A percentile compares a stretch with the other conserved stretches of the same genome.
Evolutionary conservation across 768 basidiomycete species (phyloP).

Genomic region (Boletus sp.): DNA sequence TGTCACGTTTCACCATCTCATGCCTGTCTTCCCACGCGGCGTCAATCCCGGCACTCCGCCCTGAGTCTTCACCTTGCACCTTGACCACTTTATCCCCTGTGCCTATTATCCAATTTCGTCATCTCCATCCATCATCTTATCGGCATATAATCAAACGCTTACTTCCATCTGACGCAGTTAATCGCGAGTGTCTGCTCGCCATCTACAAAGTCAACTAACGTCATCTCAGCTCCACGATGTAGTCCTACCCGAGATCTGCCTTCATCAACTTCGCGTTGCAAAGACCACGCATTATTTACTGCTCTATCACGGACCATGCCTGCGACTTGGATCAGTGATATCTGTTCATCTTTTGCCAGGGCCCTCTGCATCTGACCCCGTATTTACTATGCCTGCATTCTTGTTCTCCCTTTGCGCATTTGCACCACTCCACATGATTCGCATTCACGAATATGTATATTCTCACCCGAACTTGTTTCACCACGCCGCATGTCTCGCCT

Average conservation of each 20-base stretch:
- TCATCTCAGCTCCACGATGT: conserved; percentile 30
- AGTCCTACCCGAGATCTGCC: conserved; percentile 24
- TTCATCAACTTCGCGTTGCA: conserved; percentile 16
- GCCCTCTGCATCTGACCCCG: conserved; percentile 14
- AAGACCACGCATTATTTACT: conserved; percentile 16
- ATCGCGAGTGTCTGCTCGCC: conserved; percentile 21
- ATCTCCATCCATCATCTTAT: conserved; percentile 26
- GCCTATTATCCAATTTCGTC: conserved; percentile 8
- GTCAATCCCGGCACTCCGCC: conserved; percentile 12
- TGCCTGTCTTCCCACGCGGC: conserved; percentile 50
- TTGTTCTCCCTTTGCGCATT: conserved; percentile 18
- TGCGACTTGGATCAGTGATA: conserved; percentile 27
- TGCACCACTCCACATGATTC: conserved; percentile 20
- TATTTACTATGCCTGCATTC: conserved; percentile 22
- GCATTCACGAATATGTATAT: conserved; percentile 19
- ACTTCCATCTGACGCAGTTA: conserved; percentile 29
- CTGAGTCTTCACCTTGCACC: conserved; percentile 3
- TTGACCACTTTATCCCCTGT: neutral
- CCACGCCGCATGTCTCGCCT: neutral
- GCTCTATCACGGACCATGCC: conserved; percentile 31
- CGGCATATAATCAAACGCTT: conserved; percentile 29
- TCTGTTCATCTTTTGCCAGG: conserved; percentile 4
- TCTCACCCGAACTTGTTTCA: conserved; percentile 11
- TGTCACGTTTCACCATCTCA: conserved; percentile 55
- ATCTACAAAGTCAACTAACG: conserved; percentile 20